Percentiles rank a stretch among this genome's conserved stretches.
These are phyloP conservation scores for Globisporangium takayamanum DNA, from an alignment of 352 stramenopile genomes.

Conservation along the genomic window DNA sequence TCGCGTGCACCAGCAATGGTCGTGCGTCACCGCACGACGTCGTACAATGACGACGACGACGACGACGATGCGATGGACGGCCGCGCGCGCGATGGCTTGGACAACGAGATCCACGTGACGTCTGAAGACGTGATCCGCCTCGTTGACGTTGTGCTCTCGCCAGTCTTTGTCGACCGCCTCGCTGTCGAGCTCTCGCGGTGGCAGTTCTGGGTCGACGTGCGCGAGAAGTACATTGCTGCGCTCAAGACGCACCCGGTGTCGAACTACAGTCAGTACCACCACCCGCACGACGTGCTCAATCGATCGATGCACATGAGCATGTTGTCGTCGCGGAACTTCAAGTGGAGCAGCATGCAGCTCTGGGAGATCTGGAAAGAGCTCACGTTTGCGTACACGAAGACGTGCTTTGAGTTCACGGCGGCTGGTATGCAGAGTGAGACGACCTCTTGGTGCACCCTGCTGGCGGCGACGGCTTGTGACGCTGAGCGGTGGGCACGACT, in stretches of 20 bases:
- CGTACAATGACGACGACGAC: slow-evolving; percentile 19
- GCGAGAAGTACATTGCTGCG: slow-evolving; percentile 69
- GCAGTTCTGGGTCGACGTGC: slow-evolving; percentile 77
- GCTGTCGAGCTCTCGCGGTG: slow-evolving; percentile 56
- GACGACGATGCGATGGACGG: slow-evolving; percentile 28
- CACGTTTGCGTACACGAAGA: slow-evolving; percentile 77
- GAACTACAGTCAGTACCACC: slow-evolving; percentile 15
- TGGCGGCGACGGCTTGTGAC: slow-evolving; percentile 12
- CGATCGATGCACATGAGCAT: slow-evolving; percentile 8
- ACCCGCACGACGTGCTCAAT: slow-evolving; percentile 7
- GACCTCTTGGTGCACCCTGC: background rate
- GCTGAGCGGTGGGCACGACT: slow-evolving; percentile 8
- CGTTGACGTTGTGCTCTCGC: slow-evolving; percentile 67
- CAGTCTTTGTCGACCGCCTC: slow-evolving; percentile 64
- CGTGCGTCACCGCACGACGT: slow-evolving; percentile 4
- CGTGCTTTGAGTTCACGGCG: slow-evolving; percentile 75
- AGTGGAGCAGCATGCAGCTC: slow-evolving; percentile 79
- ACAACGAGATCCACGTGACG: slow-evolving; percentile 58
- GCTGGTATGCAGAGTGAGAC: slow-evolving; percentile 82
- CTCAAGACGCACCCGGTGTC: slow-evolving; percentile 4
- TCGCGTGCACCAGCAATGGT: background rate
- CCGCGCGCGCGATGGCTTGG: slow-evolving; percentile 11
- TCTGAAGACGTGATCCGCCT: slow-evolving; percentile 70
- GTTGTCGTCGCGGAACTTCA: slow-evolving; percentile 45
- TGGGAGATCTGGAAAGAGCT: slow-evolving; percentile 84